These are phyloP conservation scores for Epicoccum sorghinum DNA, from an alignment of 2,329 filamentous ascomycete species.

Conservation along the genomic window DNA sequence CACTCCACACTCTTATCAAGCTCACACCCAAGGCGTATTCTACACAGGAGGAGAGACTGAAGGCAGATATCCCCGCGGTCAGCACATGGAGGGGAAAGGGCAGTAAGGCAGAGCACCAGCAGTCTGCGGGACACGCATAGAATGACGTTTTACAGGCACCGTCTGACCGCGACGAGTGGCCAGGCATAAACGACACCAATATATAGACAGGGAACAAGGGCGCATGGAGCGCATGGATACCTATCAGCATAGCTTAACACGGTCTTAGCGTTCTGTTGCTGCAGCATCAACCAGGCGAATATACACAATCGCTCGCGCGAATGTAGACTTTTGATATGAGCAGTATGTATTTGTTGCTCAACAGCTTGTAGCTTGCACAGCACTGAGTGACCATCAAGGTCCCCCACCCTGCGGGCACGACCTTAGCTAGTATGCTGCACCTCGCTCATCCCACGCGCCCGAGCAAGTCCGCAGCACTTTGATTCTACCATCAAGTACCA, in stretches of 20 bases:
- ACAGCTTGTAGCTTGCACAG: too few species aligned
- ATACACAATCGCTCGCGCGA: background rate
- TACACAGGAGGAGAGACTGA: constrained; percentile 85
- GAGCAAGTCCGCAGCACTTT: background rate
- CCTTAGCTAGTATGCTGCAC: background rate
- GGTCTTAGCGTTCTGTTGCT: constrained; percentile 12
- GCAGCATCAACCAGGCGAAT: constrained; percentile 11
- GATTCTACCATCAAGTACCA: too few species aligned
- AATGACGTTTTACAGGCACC: constrained; percentile 17
- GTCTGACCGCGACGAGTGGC: constrained; percentile 5
- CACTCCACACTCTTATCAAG: constrained; percentile 94
- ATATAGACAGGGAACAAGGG: background rate
- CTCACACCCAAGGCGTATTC: constrained; percentile 93
- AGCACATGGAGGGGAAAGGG: constrained; percentile 97
- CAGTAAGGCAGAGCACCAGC: constrained; percentile 84
- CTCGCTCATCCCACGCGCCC: constrained; percentile 2
- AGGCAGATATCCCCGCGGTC: constrained; percentile 92
- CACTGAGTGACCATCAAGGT: too few species aligned
- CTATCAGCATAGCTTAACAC: constrained; percentile 9
- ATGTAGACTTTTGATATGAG: background rate
- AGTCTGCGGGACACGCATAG: constrained; percentile 28
- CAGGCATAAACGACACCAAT: constrained; percentile 1
- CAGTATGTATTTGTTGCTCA: too few species aligned
- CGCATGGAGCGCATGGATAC: constrained; percentile 7
- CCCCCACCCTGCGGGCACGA: constrained; percentile 19